These are phyloP conservation scores for Saturnispora diversa DNA, from an alignment of 805 yeast species.

Conservation along the genomic window DNA sequence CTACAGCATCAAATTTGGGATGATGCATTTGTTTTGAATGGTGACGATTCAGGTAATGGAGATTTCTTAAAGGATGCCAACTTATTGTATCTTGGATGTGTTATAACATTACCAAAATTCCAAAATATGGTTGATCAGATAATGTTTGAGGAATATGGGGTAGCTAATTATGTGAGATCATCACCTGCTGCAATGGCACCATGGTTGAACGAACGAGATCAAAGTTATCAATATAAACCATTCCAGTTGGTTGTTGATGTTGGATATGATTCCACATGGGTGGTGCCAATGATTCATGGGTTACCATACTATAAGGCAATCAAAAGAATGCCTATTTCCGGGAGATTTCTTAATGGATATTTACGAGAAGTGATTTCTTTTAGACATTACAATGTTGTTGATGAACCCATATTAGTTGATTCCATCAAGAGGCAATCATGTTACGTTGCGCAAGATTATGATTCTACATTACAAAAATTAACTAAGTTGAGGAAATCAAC, in stretches of 20 bases:
- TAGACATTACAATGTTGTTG: conserved; percentile 87
- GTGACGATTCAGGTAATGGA: conserved; percentile 27
- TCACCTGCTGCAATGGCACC: conserved; percentile 56
- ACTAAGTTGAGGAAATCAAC: conserved; percentile 20
- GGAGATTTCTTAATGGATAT: conserved; percentile 73
- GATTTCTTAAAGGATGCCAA: conserved; percentile 42
- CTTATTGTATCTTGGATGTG: conserved; percentile 69
- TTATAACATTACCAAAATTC: conserved; percentile 72
- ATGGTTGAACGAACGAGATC: conserved; percentile 36
- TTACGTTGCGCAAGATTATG: conserved; percentile 57
- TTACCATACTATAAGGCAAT: conserved; percentile 70
- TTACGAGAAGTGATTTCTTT: conserved; percentile 80
- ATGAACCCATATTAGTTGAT: conserved; percentile 78
- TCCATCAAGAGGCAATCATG: conserved; percentile 76
- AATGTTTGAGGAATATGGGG: conserved; percentile 88
- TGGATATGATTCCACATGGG: conserved; percentile 83
- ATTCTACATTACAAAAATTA: conserved; percentile 21
- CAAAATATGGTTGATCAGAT: conserved; percentile 85
- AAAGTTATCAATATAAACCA: conserved; percentile 31
- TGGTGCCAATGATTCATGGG: conserved; percentile 77
- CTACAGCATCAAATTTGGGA: conserved; percentile 89
- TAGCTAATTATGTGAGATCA: conserved; percentile 59
- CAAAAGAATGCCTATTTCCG: conserved; percentile 76
- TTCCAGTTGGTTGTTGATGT: conserved; percentile 78
- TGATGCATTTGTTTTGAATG: conserved; percentile 44